phyloP scores from a whole-genome alignment of 345 rosid species.

The Salix koriyanagi region DNA sequence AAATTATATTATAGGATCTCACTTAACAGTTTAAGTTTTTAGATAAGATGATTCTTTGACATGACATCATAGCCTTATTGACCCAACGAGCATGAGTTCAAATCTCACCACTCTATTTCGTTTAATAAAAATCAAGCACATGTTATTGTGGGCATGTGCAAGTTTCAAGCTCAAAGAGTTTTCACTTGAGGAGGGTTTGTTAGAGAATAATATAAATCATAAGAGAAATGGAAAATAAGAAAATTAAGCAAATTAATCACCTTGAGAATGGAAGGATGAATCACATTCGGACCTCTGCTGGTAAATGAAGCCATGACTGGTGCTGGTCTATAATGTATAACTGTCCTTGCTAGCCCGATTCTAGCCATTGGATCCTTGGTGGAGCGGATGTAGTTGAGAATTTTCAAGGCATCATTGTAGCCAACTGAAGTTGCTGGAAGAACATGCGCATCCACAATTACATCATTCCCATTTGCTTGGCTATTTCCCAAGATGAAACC shows the following conservation, averaged over 20 bases:
- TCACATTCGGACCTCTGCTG: constrained; percentile 62
- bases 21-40: too few species aligned
- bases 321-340: constrained; percentile 44
- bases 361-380: constrained; percentile 48
- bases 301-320: constrained; percentile 67
- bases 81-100: too few species aligned
- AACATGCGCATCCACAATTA: constrained; percentile 42
- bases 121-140: too few species aligned
- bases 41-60: fast-evolving
- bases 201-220: too few species aligned
- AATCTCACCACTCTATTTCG: too few species aligned
- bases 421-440: constrained; percentile 53
- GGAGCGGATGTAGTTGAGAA: constrained; percentile 57
- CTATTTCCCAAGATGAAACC: constrained; percentile 64
- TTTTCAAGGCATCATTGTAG: constrained; percentile 23
- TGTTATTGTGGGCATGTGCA: fast-evolving
- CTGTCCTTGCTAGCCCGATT: constrained; percentile 43
- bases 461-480: constrained; percentile 27
- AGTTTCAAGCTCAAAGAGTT: too few species aligned
- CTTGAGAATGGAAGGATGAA: constrained; percentile 71
- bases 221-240: background rate
- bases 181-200: too few species aligned
- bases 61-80: too few species aligned
- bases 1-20: too few species aligned
- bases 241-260: constrained; percentile 19